These are phyloP conservation scores for Hyphopichia wangnamkhiaoensis DNA, from an alignment of 1,139 yeast species.

Conservation along the genomic window DNA sequence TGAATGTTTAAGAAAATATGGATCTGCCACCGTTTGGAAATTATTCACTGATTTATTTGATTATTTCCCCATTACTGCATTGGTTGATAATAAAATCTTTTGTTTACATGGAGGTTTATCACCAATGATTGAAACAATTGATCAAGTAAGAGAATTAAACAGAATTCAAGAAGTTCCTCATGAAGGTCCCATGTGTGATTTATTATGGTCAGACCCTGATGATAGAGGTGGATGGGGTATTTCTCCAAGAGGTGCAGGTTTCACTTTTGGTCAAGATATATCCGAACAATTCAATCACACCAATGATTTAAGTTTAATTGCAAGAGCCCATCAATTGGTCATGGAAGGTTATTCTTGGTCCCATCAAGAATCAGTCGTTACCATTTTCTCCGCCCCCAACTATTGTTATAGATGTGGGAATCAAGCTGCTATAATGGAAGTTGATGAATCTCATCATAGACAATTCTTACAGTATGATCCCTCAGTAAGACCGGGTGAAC, in stretches of 20 bases:
- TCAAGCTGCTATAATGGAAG: conserved; percentile 99
- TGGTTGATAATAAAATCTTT: conserved; percentile 85
- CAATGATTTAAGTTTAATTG: conserved; percentile 84
- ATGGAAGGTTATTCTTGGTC: conserved; percentile 93
- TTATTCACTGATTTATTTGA: conserved; percentile 77
- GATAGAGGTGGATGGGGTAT: conserved; percentile 97
- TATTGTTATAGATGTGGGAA: conserved; percentile 98
- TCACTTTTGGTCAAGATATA: conserved; percentile 58
- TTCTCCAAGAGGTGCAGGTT: conserved; percentile 98
- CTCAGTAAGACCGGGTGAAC: conserved; percentile 93
- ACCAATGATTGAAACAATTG: conserved; percentile 87
- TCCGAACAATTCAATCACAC: conserved; percentile 74
- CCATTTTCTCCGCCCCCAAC: conserved; percentile 98
- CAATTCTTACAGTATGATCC: conserved; percentile 95
- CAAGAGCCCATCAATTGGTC: conserved; percentile 96
- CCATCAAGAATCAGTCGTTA: conserved; percentile 85
- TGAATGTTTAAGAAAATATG: conserved; percentile 94
- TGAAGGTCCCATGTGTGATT: conserved; percentile 98
- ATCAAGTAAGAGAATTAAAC: conserved; percentile 84
- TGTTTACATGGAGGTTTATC: conserved; percentile 97
- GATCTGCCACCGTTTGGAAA: conserved; percentile 93
- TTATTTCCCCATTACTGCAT: conserved; percentile 90
- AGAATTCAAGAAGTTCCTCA: conserved; percentile 96
- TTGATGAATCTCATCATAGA: conserved; percentile 86
- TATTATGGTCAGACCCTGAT: conserved; percentile 97